Evolutionary conservation across 106 monocot genomes (phyloP).

Genomic region (Apostasia shenzhenica): DNA sequence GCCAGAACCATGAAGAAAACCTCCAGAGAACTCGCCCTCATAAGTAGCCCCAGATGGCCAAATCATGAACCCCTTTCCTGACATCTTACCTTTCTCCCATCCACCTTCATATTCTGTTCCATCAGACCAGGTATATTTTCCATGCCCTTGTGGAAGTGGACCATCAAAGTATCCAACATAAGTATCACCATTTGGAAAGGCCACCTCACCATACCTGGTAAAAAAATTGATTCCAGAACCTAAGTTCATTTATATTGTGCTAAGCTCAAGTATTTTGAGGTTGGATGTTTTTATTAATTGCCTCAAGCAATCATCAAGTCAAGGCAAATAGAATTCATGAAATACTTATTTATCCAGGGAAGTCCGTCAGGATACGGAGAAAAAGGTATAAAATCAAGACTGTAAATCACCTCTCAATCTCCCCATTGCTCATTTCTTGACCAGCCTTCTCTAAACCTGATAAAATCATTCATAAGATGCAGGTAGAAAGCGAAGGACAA

Average conservation of each 20-base stretch:
- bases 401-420: slow-evolving; percentile 19
- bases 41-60: slow-evolving; percentile 83
- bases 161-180: slow-evolving; percentile 61
- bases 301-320: background rate
- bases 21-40: slow-evolving; percentile 76
- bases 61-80: slow-evolving; percentile 51
- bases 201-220: slow-evolving; percentile 31
- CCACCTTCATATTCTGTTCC: slow-evolving; percentile 70
- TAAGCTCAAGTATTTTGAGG: background rate
- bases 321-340: background rate
- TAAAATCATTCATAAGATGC: slow-evolving; percentile 2
- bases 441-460: slow-evolving; percentile 6
- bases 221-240: slow-evolving; percentile 9
- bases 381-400: background rate
- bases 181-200: slow-evolving; percentile 69
- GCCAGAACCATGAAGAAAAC: slow-evolving; percentile 78
- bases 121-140: slow-evolving; percentile 77
- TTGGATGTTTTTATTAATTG: background rate
- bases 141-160: slow-evolving; percentile 59
- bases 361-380: background rate
- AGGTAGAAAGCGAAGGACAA: background rate
- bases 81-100: slow-evolving; percentile 67
- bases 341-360: background rate
- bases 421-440: slow-evolving; percentile 20
- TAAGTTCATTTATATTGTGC: background rate